phyloP scores from a whole-genome alignment of 1,284 basidiomycete genomes.

The Quambalaria eucalypti region DNA sequence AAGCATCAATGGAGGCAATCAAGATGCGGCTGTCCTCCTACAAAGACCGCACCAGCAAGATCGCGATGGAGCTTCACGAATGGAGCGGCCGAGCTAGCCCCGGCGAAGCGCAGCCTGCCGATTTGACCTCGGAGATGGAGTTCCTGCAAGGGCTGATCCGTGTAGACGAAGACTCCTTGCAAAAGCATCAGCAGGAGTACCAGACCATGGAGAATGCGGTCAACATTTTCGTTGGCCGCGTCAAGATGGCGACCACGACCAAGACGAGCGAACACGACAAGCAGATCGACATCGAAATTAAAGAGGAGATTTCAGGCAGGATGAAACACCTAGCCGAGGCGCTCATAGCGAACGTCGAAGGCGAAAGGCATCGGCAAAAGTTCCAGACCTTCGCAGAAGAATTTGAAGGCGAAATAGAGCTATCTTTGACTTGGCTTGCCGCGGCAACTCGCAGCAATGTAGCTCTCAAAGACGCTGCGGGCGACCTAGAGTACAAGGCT shows the following conservation, averaged over 20 bases:
- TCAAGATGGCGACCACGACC: constrained; percentile 69
- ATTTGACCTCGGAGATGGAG: constrained; percentile 64
- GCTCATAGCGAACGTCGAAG: constrained; percentile 65
- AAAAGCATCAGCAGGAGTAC: constrained; percentile 57
- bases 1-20: constrained; percentile 67
- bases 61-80: constrained; percentile 50
- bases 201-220: constrained; percentile 65
- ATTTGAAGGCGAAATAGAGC: constrained; percentile 59
- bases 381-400: constrained; percentile 61
- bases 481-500: constrained; percentile 49
- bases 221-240: constrained; percentile 71
- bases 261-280: constrained; percentile 72
- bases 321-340: constrained; percentile 64
- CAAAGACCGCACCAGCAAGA: constrained; percentile 59
- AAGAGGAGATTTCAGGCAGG: constrained; percentile 61
- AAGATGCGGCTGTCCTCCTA: constrained; percentile 62
- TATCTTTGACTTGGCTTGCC: constrained; percentile 63
- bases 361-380: constrained; percentile 61
- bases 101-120: constrained; percentile 32
- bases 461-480: constrained; percentile 61
- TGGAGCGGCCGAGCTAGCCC: neutral
- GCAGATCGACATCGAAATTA: constrained; percentile 62
- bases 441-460: constrained; percentile 71
- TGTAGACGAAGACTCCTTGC: constrained; percentile 63
- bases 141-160: constrained; percentile 62